Evolutionary conservation across 257 asterid genomes (phyloP).

Genomic region (Gardenia jasminoides): DNA sequence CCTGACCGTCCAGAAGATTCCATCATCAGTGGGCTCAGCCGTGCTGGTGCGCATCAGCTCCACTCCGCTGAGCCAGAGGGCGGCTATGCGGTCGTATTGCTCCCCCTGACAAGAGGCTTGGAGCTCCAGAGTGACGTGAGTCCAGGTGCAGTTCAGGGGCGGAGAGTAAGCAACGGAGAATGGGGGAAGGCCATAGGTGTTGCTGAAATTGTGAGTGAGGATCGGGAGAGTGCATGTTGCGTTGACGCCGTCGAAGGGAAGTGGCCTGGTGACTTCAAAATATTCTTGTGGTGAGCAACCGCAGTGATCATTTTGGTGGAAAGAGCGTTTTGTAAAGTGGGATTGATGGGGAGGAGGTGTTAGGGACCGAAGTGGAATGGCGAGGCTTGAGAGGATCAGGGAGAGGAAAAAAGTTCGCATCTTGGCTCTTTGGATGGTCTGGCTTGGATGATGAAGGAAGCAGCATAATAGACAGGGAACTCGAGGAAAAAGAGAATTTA

Average conservation of each 20-base stretch:
- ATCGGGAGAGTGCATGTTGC: slow-evolving; percentile 60
- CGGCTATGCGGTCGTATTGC: slow-evolving; percentile 81
- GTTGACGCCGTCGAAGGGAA: slow-evolving; percentile 39
- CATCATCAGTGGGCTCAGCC: slow-evolving; percentile 58
- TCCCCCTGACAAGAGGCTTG: slow-evolving; percentile 60
- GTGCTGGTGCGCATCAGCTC: slow-evolving; percentile 92
- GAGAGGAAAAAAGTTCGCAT: slow-evolving; percentile 31
- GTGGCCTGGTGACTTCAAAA: slow-evolving; percentile 57
- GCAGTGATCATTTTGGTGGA: neutral
- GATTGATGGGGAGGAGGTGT: slow-evolving; percentile 27
- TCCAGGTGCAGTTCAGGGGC: slow-evolving; percentile 67
- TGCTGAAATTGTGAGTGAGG: slow-evolving; percentile 55
- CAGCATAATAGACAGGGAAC: neutral
- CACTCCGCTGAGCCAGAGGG: slow-evolving; percentile 75
- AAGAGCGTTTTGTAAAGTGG: slow-evolving; percentile 33
- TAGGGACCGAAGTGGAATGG: slow-evolving; percentile 21
- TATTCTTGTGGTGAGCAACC: slow-evolving; percentile 33
- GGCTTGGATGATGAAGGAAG: neutral
- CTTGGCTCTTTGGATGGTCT: neutral
- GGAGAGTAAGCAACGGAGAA: slow-evolving; percentile 48
- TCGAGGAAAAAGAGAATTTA: neutral
- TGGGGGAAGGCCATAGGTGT: slow-evolving; percentile 70
- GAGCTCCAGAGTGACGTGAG: slow-evolving; percentile 56
- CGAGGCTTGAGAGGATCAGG: slow-evolving; percentile 22
- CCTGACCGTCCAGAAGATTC: slow-evolving; percentile 61